These are phyloP conservation scores for Lumnitzera littorea DNA, from an alignment of 345 rosid species.

Conservation along the genomic window DNA sequence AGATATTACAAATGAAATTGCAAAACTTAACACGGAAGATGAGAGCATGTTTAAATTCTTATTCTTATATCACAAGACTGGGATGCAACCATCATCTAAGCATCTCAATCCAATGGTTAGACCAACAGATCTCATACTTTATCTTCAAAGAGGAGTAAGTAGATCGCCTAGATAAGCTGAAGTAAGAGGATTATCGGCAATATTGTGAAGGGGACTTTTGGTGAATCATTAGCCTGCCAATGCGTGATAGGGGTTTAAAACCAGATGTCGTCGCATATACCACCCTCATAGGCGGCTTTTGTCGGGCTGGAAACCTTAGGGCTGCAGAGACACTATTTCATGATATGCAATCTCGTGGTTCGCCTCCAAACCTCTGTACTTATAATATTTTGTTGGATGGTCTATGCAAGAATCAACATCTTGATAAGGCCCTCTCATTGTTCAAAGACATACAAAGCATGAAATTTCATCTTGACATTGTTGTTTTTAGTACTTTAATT, in stretches of 20 bases:
- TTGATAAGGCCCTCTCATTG: neutral
- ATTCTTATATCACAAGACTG: too few species aligned
- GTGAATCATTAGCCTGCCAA: neutral
- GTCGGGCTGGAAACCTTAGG: neutral
- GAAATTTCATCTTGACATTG: neutral
- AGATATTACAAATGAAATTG: too few species aligned
- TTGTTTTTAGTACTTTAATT: neutral
- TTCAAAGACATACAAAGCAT: neutral
- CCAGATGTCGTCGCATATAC: neutral
- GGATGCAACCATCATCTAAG: too few species aligned
- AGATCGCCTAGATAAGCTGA: too few species aligned
- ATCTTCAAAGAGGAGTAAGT: too few species aligned
- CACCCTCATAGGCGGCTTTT: conserved; percentile 3
- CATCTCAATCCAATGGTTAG: too few species aligned
- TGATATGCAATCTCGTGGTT: neutral
- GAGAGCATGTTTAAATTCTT: too few species aligned
- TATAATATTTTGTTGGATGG: neutral
- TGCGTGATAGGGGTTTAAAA: conserved; percentile 1
- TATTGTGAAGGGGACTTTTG: too few species aligned
- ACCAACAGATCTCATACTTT: too few species aligned
- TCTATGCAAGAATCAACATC: neutral
- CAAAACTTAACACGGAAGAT: too few species aligned
- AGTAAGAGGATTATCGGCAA: too few species aligned
- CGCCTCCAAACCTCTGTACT: neutral
- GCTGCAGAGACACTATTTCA: neutral